phyloP scores from a whole-genome alignment of 306 rosid genomes.

The Cicer arietinum region DNA sequence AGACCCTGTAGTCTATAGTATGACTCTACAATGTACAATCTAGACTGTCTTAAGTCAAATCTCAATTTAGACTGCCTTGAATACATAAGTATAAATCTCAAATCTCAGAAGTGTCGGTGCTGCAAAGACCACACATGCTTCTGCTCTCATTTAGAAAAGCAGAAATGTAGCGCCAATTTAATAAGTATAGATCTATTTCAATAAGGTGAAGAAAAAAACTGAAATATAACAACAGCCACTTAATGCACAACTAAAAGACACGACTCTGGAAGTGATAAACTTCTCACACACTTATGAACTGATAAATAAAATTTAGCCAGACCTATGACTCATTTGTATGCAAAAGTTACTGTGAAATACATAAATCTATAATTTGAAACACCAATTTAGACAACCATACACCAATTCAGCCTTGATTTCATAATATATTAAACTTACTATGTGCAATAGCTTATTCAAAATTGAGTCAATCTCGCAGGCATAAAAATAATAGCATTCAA shows the following conservation, averaged over 20 bases:
- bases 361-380: background rate
- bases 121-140: background rate
- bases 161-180: slow-evolving; percentile 27
- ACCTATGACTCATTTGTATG: background rate
- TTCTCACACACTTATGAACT: slow-evolving; percentile 7
- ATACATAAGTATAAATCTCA: no score
- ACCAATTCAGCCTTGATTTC: slow-evolving; percentile 15
- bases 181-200: slow-evolving; percentile 34
- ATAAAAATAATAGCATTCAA: slow-evolving; percentile 16
- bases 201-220: slow-evolving; percentile 5
- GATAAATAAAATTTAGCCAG: slow-evolving; percentile 1
- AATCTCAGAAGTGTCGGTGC: no score
- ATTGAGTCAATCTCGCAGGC: slow-evolving; percentile 6
- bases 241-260: background rate
- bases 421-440: slow-evolving; percentile 21
- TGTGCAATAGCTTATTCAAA: slow-evolving; percentile 16
- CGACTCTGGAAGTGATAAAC: slow-evolving; percentile 1
- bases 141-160: background rate
- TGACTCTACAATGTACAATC: no score
- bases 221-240: slow-evolving; percentile 12
- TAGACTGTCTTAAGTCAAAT: no score
- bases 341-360: background rate
- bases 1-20: no score
- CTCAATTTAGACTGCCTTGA: no score
- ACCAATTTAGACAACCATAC: slow-evolving; percentile 1